Evolutionary conservation across 2,329 filamentous ascomycete genomes (phyloP), one percentile per base, ranked within the genome.

Genomic region (Escovopsis sp.): DNA sequence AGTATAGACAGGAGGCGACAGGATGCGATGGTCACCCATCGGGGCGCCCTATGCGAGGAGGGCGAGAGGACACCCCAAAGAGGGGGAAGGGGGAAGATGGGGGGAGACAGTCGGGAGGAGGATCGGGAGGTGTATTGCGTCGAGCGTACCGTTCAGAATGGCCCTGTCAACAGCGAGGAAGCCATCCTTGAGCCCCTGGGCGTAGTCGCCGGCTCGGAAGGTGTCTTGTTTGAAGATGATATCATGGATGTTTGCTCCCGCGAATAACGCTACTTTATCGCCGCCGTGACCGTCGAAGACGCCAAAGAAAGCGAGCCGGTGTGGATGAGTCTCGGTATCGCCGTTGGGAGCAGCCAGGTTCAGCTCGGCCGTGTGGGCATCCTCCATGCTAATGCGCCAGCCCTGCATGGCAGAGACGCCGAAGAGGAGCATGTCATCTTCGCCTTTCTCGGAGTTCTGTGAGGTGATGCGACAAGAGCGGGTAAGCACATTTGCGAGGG

Each of bases 321-420:
- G 74, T 49, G 77, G 66, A 48, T 79, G 70, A 35, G 75, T 74
- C 48, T 79, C 70, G 45, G 75, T 65, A 18, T 73, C 68, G 40
- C 56, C 55, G 39, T 60, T 51, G 39, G 56, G 51, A 41, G 75
- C 66, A 52, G 90, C 74, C 47, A 96, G 75, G 60, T 96, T 84
- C 55, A 98, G 80, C 35, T 96, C 66, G 37, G 82, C 73, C 42
- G 83, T 84, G 64, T 98, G 90, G 44, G 90, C 78, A 58, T 98
- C 90, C 61, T 98, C 90, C 90, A 98, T 98, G 68, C 84, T 94
- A 65, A 98, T 96, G 65, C 90, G 82, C 90, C 90, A 98, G 68
- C 90, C 90, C 64, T 98, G 90, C 90, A 98, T 98, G 62, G 86
- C 86, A 46, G 90, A 98, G 46, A 96, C 77, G 55, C 90, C 90